These are phyloP conservation scores for Isatis tinctoria DNA, from an alignment of 345 rosid genomes.

Conservation along the genomic window DNA sequence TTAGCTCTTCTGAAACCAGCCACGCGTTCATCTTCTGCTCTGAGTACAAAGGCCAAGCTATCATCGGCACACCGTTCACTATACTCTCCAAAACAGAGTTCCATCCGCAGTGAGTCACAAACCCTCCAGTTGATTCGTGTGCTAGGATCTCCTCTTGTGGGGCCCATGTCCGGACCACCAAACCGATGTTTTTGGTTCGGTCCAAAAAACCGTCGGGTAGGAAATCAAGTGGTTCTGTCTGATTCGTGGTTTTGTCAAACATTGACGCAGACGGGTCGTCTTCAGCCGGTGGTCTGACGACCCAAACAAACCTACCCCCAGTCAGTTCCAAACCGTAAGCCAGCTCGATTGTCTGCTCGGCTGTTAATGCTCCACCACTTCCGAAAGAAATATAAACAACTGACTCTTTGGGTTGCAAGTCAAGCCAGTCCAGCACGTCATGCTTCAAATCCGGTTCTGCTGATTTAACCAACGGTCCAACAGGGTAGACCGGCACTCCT, in stretches of 20 bases:
- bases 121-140: conserved; percentile 44
- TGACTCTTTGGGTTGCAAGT: conserved; percentile 34
- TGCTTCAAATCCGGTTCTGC: conserved; percentile 14
- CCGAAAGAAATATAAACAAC: conserved; percentile 48
- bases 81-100: conserved; percentile 49
- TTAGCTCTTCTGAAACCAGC: conserved; percentile 37
- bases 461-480: conserved; percentile 36
- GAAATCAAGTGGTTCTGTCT: conserved; percentile 18
- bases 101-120: conserved; percentile 57
- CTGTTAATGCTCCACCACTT: conserved; percentile 40
- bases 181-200: conserved; percentile 29
- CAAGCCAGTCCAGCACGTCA: conserved; percentile 37
- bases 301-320: conserved; percentile 39
- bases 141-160: conserved; percentile 45
- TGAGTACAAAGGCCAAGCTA: conserved; percentile 58
- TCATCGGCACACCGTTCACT: conserved; percentile 51
- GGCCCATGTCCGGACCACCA: conserved; percentile 43
- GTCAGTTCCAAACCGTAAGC: conserved; percentile 44
- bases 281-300: conserved; percentile 36
- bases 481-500: conserved; percentile 34
- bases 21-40: conserved; percentile 56
- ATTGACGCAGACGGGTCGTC: conserved; percentile 34
- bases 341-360: conserved; percentile 37
- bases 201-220: conserved; percentile 42
- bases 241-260: conserved; percentile 7